These are phyloP conservation scores for Farysia itapuensis DNA, from an alignment of 1,284 basidiomycete species.

Conservation along the genomic window DNA sequence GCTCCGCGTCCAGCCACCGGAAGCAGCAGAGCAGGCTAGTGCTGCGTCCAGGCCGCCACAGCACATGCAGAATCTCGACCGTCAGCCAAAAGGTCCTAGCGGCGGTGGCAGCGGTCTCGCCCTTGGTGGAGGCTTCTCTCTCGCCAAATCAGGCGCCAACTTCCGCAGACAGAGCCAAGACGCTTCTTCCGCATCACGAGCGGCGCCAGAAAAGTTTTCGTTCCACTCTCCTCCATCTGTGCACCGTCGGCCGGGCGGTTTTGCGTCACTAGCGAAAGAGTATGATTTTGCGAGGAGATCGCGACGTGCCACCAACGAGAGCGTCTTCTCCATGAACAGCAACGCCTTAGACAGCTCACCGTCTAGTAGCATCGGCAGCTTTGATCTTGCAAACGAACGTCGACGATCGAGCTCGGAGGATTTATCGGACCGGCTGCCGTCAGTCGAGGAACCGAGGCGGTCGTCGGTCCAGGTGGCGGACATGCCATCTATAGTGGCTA, in stretches of 20 bases:
- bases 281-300: conserved; percentile 18
- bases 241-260: conserved; percentile 28
- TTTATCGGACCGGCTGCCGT: neutral
- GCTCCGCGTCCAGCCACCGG: neutral
- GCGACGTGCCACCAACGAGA: conserved; percentile 12
- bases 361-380: conserved; percentile 18
- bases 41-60: conserved; percentile 11
- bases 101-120: conserved; percentile 18
- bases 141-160: conserved; percentile 30
- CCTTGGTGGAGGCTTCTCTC: conserved; percentile 33
- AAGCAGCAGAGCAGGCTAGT: conserved; percentile 1
- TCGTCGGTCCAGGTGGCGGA: neutral
- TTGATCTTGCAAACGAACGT: conserved; percentile 3
- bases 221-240: conserved; percentile 22
- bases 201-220: neutral
- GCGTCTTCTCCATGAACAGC: conserved; percentile 21
- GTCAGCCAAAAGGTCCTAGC: conserved; percentile 1
- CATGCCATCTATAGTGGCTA: conserved; percentile 3
- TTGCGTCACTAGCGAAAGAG: conserved; percentile 32
- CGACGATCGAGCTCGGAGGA: neutral
- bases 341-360: conserved; percentile 25
- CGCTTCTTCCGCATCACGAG: neutral
- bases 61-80: conserved; percentile 26
- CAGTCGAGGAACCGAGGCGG: neutral
- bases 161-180: conserved; percentile 23